phyloP scores from a whole-genome alignment of 257 asterid species.

The Solanum chmielewskii region DNA sequence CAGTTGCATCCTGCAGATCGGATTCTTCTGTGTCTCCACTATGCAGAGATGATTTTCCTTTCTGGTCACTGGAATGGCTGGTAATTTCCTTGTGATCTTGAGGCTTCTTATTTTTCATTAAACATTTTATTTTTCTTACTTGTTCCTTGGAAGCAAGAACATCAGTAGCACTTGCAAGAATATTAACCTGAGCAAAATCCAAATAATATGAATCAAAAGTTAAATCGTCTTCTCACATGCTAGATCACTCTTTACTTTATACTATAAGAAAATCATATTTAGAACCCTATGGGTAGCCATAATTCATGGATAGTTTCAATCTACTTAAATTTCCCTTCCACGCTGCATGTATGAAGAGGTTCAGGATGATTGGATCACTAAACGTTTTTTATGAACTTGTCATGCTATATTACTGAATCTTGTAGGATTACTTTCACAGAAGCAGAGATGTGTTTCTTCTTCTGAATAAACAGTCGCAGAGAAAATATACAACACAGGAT shows the following conservation, averaged over 20 bases:
- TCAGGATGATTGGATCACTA: background rate
- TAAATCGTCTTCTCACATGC: background rate
- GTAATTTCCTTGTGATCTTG: constrained; percentile 31
- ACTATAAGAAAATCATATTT: background rate
- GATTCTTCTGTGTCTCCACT: constrained; percentile 72
- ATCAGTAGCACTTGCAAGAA: constrained; percentile 84
- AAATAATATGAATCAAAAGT: constrained; percentile 11
- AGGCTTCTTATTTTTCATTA: constrained; percentile 43
- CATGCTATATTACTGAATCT: background rate
- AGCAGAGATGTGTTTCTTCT: background rate
- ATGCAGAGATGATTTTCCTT: constrained; percentile 63
- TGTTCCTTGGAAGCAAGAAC: constrained; percentile 62
- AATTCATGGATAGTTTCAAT: background rate
- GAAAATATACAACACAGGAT: background rate
- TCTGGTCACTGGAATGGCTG: constrained; percentile 51
- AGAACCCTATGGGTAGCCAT: background rate
- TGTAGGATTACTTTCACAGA: background rate
- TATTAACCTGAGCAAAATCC: constrained; percentile 64
- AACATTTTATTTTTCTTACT: constrained; percentile 38
- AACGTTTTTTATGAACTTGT: background rate
- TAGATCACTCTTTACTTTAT: background rate
- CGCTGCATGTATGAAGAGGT: background rate
- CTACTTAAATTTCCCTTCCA: background rate
- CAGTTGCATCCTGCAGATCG: constrained; percentile 43
- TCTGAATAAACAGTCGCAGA: background rate